These are phyloP conservation scores for Phytophthora cajani DNA, from an alignment of 352 stramenopile genomes.

Conservation along the genomic window DNA sequence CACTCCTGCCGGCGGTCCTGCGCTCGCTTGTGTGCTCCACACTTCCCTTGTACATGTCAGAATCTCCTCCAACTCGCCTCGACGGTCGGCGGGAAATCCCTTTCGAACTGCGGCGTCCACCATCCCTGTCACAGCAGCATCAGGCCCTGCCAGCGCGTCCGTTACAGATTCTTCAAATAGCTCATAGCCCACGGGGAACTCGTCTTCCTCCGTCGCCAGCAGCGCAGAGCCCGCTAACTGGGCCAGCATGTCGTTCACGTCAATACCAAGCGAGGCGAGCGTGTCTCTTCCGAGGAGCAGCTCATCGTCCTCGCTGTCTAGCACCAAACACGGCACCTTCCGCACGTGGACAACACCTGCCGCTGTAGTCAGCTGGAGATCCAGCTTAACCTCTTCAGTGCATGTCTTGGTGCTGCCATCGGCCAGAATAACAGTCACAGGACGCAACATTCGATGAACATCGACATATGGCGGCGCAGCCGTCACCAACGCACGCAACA, in stretches of 20 bases:
- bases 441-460: background rate
- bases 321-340: background rate
- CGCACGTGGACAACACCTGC: conserved; percentile 3
- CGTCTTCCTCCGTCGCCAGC: background rate
- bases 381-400: background rate
- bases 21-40: background rate
- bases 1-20: background rate
- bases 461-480: background rate
- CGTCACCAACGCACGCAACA: background rate
- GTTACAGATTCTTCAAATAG: background rate
- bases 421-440: conserved; percentile 5
- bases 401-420: conserved; percentile 4
- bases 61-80: background rate
- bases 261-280: background rate
- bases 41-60: background rate
- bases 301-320: conserved; percentile 9
- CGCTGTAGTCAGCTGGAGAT: conserved; percentile 15
- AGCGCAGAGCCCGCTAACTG: conserved; percentile 1
- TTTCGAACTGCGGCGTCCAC: background rate
- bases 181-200: conserved; percentile 2
- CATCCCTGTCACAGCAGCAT: background rate
- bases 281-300: conserved; percentile 4
- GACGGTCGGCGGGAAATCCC: background rate
- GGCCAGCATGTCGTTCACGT: conserved; percentile 1
- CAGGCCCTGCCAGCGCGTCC: background rate